Evolutionary conservation across 192 early-diverging fungal genomes (phyloP), one percentile per base, ranked within the genome.

Genomic region (Gonapodya prolifera): DNA sequence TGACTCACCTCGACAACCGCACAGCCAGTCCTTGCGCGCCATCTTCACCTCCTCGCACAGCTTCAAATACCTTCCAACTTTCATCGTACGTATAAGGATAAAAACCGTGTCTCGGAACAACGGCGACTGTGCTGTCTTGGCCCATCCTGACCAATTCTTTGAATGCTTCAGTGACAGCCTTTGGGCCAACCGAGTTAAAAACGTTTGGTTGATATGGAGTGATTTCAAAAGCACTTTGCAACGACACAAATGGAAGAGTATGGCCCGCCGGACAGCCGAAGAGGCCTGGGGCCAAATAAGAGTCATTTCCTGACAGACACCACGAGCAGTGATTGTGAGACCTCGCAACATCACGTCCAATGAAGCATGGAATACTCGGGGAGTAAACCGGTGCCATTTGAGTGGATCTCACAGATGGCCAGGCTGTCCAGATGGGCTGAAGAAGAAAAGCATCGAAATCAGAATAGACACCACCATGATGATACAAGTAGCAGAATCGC

Each of bases 371-470:
- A 61, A 61, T 23, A 16, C 23, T 8, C 23, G 8, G 8, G 45
- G 8, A 16, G 23, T 8, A 8, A 61, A 16, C 23, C 45, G 45
- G 8, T 16, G 23, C 8, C 23, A 61, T 23, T 16, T 23, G 45
- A 23, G 45, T 8, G 23, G 23, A 23, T 61, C 23, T 8, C 8
- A 16, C 8, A 61, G 45, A 23, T 16, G 45, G 45, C 45, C 8
- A 23, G 45, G 45, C 45, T 16, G 8, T 61, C 45, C 45, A 61
- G 23, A 61, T 8, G 23, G 45, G 45, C 0, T 32, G 29, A 16
- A 82, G 76, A 18, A 77, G 75, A 30, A 82, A 45, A 1, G 81
- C 81, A 79, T 82, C 81, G 77, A 82, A 82, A 35, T 82, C 81
- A 1, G 33, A 36, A 76, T 82, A 82, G 1, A 82, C 69, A 18